Evolutionary conservation across 2,329 filamentous ascomycete genomes (phyloP).

Genomic region (Aureobasidium sp.): DNA sequence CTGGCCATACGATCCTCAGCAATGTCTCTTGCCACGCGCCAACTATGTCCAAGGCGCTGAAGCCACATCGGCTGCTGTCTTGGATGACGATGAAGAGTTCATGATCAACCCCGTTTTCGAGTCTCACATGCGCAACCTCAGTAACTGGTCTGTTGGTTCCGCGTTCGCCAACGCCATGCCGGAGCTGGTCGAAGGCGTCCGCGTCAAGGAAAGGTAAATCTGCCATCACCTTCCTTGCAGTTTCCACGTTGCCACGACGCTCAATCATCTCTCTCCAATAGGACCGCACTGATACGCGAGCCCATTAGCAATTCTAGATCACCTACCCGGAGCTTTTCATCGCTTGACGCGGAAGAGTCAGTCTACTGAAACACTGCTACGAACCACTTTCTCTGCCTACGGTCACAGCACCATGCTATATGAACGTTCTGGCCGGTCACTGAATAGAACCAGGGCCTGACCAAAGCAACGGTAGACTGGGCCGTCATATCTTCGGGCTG

Average conservation of each 20-base stretch:
- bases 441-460: neutral
- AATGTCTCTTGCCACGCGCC: constrained; percentile 48
- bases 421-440: neutral
- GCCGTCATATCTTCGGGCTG: neutral
- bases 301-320: neutral
- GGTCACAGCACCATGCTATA: neutral
- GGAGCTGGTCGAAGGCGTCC: constrained; percentile 26
- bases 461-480: neutral
- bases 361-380: neutral
- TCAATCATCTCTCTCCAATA: neutral
- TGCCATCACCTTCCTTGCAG: neutral
- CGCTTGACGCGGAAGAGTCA: neutral
- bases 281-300: neutral
- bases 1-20: constrained; percentile 73
- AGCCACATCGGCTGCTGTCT: constrained; percentile 8
- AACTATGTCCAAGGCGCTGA: constrained; percentile 22
- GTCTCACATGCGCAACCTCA: constrained; percentile 63
- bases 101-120: constrained; percentile 85
- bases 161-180: constrained; percentile 25
- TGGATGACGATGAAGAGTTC: constrained; percentile 51
- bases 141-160: constrained; percentile 67
- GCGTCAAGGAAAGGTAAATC: constrained; percentile 21
- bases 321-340: neutral
- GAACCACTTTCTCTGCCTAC: neutral
- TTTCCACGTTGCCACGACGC: neutral